Evolutionary conservation across 2,329 filamentous ascomycete genomes (phyloP), one percentile per base, ranked within the genome.

Genomic region (Aurifilum marmelostoma): DNA sequence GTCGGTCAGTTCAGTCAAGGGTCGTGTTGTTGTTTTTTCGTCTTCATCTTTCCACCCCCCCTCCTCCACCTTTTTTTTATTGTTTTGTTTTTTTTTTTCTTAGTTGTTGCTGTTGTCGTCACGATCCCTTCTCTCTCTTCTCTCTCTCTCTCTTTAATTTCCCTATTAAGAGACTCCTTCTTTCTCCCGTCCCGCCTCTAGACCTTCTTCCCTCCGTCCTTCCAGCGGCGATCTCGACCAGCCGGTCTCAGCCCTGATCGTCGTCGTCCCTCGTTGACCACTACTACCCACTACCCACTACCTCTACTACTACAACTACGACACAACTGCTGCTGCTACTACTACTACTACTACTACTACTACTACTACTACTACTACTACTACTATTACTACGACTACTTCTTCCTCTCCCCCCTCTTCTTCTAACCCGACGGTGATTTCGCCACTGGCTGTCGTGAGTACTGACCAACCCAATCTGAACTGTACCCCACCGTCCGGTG

Each of bases 401-500:
- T 21, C 41, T 12, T 39, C 37, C 14, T 12, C 11, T 39, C 12
- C 11, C 14, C 14, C 37, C 14, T 39, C 8, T 12, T 39, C 7
- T 2, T 39, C 8, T 43, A 39, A 70, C 43, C 54, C 34, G 59
- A 59, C 65, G 58, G 65, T 62, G 65, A 60, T 71, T 73, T 67
- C 32, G 71, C 71, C 71, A 73, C 71, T 62, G 54, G 54, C 37
- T 59, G 63, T 67, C 54, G 66, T 70, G 62, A 67, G 70, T 71
- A 34, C 66, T 71, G 63, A 69, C 71, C 56, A 59, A 29, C 3
- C 54, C 54, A 27, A 27, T 37, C 59, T 41, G 24, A 61, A 70
- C 68, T 67, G 32, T 70, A 68, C 71, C 71, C 71, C 71, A 73
- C 71, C 68, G 66, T 68, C 69, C 70, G 70, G 69, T 47, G 43